Evolutionary conservation across 139 green algal species (phyloP).

Genomic region (Limnomonas spitsbergensis): DNA sequence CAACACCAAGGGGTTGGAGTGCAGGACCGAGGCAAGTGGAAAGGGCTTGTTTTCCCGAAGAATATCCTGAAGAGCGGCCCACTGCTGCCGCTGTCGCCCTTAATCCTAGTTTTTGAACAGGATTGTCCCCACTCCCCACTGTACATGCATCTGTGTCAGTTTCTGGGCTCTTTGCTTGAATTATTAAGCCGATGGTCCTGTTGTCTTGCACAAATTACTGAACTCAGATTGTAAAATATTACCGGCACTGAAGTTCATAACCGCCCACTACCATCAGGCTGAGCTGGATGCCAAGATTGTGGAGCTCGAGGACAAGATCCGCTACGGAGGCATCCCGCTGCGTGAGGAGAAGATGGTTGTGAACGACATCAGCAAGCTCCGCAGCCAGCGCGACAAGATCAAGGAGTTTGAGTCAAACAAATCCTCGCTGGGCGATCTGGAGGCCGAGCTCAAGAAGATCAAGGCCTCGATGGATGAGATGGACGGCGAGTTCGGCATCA

Average conservation of each 20-base stretch:
- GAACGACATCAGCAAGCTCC: slow-evolving; percentile 38
- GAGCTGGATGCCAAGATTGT: slow-evolving; percentile 52
- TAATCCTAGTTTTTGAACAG: no score
- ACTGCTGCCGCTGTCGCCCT: no score
- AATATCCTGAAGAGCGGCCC: no score
- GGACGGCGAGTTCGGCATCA: slow-evolving; percentile 53
- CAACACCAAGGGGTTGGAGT: slow-evolving; percentile 39
- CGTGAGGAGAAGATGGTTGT: slow-evolving; percentile 51
- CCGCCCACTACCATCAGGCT: no score
- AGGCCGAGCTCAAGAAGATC: slow-evolving; percentile 39
- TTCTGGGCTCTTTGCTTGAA: no score
- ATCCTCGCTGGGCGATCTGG: slow-evolving; percentile 28
- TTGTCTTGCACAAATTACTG: no score
- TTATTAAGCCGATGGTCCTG: no score
- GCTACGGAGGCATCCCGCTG: slow-evolving; percentile 23
- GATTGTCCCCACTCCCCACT: no score
- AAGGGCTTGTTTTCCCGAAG: no score
- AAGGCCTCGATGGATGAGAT: slow-evolving; percentile 33
- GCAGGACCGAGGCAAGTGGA: slow-evolving; percentile 22
- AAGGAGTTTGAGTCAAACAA: slow-evolving; percentile 38
- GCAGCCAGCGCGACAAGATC: slow-evolving; percentile 26
- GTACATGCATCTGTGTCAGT: no score
- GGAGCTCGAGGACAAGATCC: slow-evolving; percentile 46
- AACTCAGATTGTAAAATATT: no score
- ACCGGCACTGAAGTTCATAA: no score